Evolutionary conservation across 83 land plant species (phyloP).

Genomic region (Picea abies): DNA sequence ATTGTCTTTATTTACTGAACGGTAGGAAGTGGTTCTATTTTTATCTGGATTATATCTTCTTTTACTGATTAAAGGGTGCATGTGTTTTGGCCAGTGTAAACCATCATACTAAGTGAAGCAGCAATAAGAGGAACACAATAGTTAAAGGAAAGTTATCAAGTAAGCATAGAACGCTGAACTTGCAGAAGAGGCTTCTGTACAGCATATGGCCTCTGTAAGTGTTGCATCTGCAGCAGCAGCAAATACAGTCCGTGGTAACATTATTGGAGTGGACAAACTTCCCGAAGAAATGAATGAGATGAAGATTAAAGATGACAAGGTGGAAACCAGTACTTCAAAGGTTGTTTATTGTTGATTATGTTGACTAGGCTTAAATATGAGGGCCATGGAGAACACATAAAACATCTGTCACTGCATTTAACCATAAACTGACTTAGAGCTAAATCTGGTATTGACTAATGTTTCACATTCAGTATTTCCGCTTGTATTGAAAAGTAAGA

Average conservation of each 20-base stretch:
- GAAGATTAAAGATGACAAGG: conserved; percentile 76
- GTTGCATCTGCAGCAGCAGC: conserved; percentile 40
- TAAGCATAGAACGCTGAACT: too few species aligned
- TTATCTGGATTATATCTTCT: too few species aligned
- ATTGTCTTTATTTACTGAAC: too few species aligned
- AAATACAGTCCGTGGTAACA: conserved; percentile 31
- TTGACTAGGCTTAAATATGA: not conserved
- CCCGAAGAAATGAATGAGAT: conserved; percentile 75
- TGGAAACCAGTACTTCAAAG: conserved; percentile 20
- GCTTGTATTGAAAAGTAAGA: not conserved
- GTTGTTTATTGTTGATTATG: not conserved
- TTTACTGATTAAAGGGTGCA: too few species aligned
- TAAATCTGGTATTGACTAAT: not conserved
- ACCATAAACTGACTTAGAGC: not conserved
- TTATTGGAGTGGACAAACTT: conserved; percentile 45
- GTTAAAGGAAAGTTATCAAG: too few species aligned
- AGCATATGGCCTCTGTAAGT: conserved; percentile 53
- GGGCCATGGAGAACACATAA: not conserved
- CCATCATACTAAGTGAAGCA: too few species aligned
- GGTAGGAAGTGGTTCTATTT: too few species aligned
- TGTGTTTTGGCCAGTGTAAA: too few species aligned
- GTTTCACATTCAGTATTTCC: not conserved
- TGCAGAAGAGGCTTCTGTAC: conserved; percentile 7
- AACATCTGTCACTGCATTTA: not conserved
- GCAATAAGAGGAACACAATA: too few species aligned